These are phyloP conservation scores for Irpex sp. DNA, from an alignment of 1,284 basidiomycete species.

Conservation along the genomic window DNA sequence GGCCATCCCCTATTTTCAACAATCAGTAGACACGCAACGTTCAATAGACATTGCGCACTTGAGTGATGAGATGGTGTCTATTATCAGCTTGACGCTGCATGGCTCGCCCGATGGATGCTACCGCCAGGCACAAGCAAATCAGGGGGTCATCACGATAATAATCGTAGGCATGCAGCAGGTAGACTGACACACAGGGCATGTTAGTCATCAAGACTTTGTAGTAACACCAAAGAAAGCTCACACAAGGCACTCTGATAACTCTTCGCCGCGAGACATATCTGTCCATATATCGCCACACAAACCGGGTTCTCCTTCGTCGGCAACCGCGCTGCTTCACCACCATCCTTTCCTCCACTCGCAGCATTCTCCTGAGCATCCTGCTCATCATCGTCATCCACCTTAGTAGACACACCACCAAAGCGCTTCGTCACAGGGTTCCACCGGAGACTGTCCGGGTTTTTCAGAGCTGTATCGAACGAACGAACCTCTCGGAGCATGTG, in stretches of 20 bases:
- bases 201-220: neutral
- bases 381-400: slow-evolving; percentile 29
- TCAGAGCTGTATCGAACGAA: slow-evolving; percentile 58
- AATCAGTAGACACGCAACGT: too few relatives aligned
- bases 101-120: slow-evolving; percentile 84
- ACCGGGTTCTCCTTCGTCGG: slow-evolving; percentile 78
- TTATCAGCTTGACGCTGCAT: slow-evolving; percentile 96
- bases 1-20: slow-evolving; percentile 60
- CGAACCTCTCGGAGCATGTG: slow-evolving; percentile 78
- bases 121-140: slow-evolving; percentile 77
- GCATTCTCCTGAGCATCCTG: slow-evolving; percentile 23
- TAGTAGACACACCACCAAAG: slow-evolving; percentile 35
- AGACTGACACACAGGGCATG: slow-evolving; percentile 51
- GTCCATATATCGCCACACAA: slow-evolving; percentile 80
- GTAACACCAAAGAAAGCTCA: slow-evolving; percentile 38
- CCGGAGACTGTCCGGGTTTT: slow-evolving; percentile 52
- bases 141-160: slow-evolving; percentile 82
- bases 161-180: slow-evolving; percentile 86
- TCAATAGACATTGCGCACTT: slow-evolving; percentile 38
- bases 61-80: slow-evolving; percentile 80
- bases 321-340: slow-evolving; percentile 24
- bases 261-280: slow-evolving; percentile 79
- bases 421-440: slow-evolving; percentile 56
- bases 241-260: slow-evolving; percentile 91
- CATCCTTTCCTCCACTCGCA: slow-evolving; percentile 19